These are phyloP conservation scores for Rhizopogon salebrosus DNA, from an alignment of 768 basidiomycete species.

Conservation along the genomic window DNA sequence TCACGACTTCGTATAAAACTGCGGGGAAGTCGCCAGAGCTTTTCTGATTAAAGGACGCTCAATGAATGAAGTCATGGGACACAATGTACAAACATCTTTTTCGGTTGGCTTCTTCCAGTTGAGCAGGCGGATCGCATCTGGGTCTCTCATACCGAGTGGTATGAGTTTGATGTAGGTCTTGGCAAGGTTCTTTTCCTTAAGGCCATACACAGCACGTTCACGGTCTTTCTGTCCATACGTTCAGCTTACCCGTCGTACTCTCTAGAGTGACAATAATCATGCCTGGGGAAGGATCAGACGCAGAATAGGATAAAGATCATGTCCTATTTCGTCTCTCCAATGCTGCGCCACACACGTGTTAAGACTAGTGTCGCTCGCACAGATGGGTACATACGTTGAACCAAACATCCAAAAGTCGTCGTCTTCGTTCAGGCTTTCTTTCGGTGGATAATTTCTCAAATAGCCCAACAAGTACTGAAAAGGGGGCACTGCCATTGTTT, in stretches of 20 bases:
- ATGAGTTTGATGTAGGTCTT: constrained; percentile 91
- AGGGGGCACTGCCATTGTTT: constrained; percentile 66
- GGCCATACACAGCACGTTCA: constrained; percentile 85
- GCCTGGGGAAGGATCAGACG: constrained; percentile 89
- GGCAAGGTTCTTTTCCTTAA: constrained; percentile 93
- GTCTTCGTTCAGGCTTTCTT: constrained; percentile 68
- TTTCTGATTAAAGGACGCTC: constrained; percentile 38
- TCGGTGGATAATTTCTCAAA: constrained; percentile 74
- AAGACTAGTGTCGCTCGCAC: background rate
- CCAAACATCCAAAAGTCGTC: constrained; percentile 68
- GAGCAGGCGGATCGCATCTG: constrained; percentile 73
- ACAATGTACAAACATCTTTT: constrained; percentile 43
- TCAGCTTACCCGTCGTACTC: background rate
- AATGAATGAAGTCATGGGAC: background rate
- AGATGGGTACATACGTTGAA: constrained; percentile 57
- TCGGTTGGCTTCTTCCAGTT: constrained; percentile 89
- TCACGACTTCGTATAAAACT: constrained; percentile 83
- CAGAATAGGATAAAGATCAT: constrained; percentile 85
- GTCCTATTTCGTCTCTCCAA: constrained; percentile 83
- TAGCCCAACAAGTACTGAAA: constrained; percentile 59
- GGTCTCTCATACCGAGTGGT: constrained; percentile 73
- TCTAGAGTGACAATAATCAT: constrained; percentile 9
- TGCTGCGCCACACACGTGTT: constrained; percentile 40
- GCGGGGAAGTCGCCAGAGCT: constrained; percentile 84
- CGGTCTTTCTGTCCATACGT: constrained; percentile 71